Conservation (phyloP, 768 basidiomycete species). For the Daedaleopsis nitida region DNA sequence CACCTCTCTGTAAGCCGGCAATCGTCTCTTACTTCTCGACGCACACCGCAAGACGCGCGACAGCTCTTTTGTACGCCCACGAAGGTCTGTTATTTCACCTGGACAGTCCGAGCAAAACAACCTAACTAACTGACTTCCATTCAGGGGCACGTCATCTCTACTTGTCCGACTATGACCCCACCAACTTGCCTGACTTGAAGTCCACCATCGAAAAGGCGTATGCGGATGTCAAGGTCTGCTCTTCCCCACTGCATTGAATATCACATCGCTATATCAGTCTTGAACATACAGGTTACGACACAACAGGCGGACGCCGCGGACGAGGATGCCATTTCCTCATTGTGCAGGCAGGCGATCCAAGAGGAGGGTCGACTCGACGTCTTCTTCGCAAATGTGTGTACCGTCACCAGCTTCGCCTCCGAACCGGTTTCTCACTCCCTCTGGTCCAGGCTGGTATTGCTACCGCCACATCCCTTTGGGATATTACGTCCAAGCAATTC, state of each 20-base stretch:
- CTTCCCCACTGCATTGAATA: not conserved
- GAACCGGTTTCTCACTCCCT: not conserved
- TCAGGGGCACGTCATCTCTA: constrained; percentile 79
- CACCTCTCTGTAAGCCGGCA: not conserved
- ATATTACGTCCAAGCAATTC: constrained; percentile 65
- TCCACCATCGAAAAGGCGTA: constrained; percentile 66
- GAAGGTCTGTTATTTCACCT: constrained; percentile 52
- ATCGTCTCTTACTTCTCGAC: not conserved
- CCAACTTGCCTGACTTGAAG: constrained; percentile 72
- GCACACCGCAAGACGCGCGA: constrained; percentile 54
- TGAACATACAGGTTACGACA: constrained; percentile 60
- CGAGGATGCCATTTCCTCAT: constrained; percentile 60
- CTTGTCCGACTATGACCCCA: constrained; percentile 68
- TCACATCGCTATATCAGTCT: not conserved
- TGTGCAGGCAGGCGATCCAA: constrained; percentile 71
- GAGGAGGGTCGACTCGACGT: constrained; percentile 90
- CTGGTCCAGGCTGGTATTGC: constrained; percentile 65
- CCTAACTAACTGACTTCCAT: constrained; percentile 1
- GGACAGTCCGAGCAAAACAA: not conserved
- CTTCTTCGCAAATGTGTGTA: constrained; percentile 89
- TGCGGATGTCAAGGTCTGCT: constrained; percentile 75
- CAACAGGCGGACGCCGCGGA: constrained; percentile 85
- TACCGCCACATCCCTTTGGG: constrained; percentile 43
- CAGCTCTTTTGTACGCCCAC: constrained; percentile 74
- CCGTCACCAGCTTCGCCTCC: not conserved